Conservation (phyloP, 768 basidiomycete genomes). For the Tricholoma hemisulphureum region DNA sequence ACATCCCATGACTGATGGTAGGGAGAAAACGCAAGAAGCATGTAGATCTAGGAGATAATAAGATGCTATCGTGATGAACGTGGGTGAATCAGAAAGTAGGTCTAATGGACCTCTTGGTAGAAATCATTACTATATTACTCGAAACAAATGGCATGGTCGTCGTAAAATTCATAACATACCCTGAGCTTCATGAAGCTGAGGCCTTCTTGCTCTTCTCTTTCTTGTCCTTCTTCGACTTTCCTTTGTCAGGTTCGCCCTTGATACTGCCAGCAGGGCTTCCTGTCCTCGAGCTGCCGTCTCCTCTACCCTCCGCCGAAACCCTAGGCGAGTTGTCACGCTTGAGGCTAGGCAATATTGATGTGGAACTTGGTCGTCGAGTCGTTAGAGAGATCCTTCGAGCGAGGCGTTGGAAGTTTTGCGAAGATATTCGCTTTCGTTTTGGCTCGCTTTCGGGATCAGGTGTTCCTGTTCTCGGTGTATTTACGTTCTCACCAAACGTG, state of each 20-base stretch:
- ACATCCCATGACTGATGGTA: background rate
- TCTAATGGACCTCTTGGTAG: slow-evolving; percentile 4
- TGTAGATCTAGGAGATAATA: background rate
- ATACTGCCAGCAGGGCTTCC: slow-evolving; percentile 61
- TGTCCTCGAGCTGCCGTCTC: slow-evolving; percentile 40
- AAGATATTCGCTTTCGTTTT: slow-evolving; percentile 77
- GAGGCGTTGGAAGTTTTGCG: slow-evolving; percentile 82
- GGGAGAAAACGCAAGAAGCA: background rate
- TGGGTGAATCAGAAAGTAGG: slow-evolving; percentile 1
- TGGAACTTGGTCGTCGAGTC: slow-evolving; percentile 55
- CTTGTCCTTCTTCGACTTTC: slow-evolving; percentile 55
- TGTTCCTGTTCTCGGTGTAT: slow-evolving; percentile 64
- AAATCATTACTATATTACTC: slow-evolving; percentile 19
- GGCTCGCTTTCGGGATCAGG: slow-evolving; percentile 74
- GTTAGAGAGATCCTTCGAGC: slow-evolving; percentile 71
- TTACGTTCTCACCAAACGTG: slow-evolving; percentile 62
- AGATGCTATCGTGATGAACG: background rate
- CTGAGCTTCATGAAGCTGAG: slow-evolving; percentile 28
- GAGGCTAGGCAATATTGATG: slow-evolving; percentile 53
- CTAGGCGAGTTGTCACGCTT: slow-evolving; percentile 48
- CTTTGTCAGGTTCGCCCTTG: slow-evolving; percentile 47
- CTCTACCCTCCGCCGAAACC: slow-evolving; percentile 42
- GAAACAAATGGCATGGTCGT: slow-evolving; percentile 19
- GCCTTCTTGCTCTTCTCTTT: slow-evolving; percentile 57
- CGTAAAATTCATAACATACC: slow-evolving; percentile 23